A percentile compares a stretch with the other conserved stretches of the same genome.
These are phyloP conservation scores for Dictyostelium intermedium DNA, from an alignment of 78 protist species.

Conservation along the genomic window DNA sequence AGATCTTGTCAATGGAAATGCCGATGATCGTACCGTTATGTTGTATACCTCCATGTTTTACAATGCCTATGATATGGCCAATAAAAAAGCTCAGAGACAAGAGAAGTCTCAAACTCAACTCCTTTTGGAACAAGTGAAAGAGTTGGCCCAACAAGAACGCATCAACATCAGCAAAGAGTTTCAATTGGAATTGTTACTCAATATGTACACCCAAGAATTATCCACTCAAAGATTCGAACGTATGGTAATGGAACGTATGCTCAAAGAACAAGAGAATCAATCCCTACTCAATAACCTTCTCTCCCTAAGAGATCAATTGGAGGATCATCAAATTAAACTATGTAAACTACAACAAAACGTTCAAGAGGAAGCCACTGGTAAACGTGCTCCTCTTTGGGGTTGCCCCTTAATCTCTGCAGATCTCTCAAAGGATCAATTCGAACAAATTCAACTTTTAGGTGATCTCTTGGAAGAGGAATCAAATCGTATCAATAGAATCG, in stretches of 20 bases:
- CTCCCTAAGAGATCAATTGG: slow-evolving; percentile 11
- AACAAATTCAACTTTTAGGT: slow-evolving; percentile 42
- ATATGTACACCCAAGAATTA: slow-evolving; percentile 63
- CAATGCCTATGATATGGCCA: slow-evolving; percentile 56
- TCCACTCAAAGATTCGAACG: neutral
- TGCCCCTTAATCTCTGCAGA: slow-evolving; percentile 35
- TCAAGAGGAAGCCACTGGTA: slow-evolving; percentile 52
- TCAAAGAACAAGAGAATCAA: slow-evolving; percentile 14
- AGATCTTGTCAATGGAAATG: slow-evolving; percentile 66
- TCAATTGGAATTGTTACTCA: slow-evolving; percentile 10
- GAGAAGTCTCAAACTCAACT: neutral
- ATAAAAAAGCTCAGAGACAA: neutral
- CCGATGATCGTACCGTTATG: slow-evolving; percentile 80
- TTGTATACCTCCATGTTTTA: slow-evolving; percentile 78
- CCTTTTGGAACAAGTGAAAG: slow-evolving; percentile 11
- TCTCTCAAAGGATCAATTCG: neutral
- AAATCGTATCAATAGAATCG: slow-evolving; percentile 37
- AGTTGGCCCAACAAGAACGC: slow-evolving; percentile 5
- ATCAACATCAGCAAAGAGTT: neutral
- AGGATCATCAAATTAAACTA: slow-evolving; percentile 47
- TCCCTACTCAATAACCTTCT: neutral
- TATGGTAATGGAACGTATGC: slow-evolving; percentile 11
- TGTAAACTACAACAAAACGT: slow-evolving; percentile 56
- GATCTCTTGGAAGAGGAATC: slow-evolving; percentile 42
- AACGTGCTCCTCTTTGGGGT: slow-evolving; percentile 32